These are phyloP conservation scores for Termitomyces eurrhizus DNA, from an alignment of 768 basidiomycete genomes.

Conservation along the genomic window DNA sequence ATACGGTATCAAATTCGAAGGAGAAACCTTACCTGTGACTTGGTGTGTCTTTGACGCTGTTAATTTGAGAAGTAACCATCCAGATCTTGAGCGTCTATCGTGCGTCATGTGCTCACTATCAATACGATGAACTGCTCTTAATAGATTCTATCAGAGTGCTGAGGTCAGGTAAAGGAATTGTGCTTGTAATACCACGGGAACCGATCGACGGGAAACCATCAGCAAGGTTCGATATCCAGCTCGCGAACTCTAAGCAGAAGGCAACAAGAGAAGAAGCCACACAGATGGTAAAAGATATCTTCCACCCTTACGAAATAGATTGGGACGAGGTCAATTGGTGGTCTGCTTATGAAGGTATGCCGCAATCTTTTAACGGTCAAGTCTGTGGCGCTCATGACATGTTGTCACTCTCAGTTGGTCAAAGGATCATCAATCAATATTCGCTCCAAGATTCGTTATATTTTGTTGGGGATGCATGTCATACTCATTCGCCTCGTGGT, in stretches of 20 bases:
- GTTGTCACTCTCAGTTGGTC: slow-evolving; percentile 6
- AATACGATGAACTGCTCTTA: not conserved
- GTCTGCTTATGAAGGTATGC: slow-evolving; percentile 16
- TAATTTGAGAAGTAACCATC: slow-evolving; percentile 12
- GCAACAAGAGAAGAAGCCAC: slow-evolving; percentile 11
- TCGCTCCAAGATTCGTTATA: slow-evolving; percentile 8
- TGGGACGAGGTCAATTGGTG: slow-evolving; percentile 18
- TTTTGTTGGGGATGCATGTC: slow-evolving; percentile 17
- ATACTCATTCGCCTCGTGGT: slow-evolving; percentile 17
- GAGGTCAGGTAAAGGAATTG: slow-evolving; percentile 14
- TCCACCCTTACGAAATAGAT: slow-evolving; percentile 13
- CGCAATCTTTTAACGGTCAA: not conserved
- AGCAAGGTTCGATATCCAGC: slow-evolving; percentile 17
- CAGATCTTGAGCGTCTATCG: slow-evolving; percentile 15
- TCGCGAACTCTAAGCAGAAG: slow-evolving; percentile 14
- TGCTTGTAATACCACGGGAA: slow-evolving; percentile 15
- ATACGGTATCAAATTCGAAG: slow-evolving; percentile 11
- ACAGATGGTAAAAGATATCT: slow-evolving; percentile 13
- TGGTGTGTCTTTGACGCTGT: slow-evolving; percentile 17
- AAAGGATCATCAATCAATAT: slow-evolving; percentile 13
- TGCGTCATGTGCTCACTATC: not conserved
- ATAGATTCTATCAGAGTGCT: slow-evolving; percentile 7
- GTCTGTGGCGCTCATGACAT: not conserved
- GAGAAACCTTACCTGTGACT: slow-evolving; percentile 13
- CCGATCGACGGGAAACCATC: slow-evolving; percentile 17